Evolutionary conservation across 345 rosid species (phyloP).

Genomic region (Eucalyptus leucophloia): DNA sequence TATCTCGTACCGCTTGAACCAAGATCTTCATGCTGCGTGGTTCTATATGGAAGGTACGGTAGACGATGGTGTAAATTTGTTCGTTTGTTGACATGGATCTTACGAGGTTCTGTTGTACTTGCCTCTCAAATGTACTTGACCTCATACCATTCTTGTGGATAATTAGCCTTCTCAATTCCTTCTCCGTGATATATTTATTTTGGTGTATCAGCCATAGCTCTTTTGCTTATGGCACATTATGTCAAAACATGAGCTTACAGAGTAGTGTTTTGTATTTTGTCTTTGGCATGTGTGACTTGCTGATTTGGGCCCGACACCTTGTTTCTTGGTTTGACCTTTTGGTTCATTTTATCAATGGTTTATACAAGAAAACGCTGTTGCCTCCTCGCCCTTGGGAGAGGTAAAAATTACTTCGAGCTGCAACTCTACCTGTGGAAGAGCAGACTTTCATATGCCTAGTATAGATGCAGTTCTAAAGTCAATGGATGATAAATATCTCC

Average conservation of each 20-base stretch:
- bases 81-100: not conserved
- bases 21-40: not conserved
- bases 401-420: conserved; percentile 73
- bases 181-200: not conserved
- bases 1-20: not conserved
- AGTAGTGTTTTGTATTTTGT: not conserved
- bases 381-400: conserved; percentile 46
- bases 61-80: not conserved
- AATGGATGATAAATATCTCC: conserved; percentile 71
- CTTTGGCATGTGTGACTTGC: not conserved
- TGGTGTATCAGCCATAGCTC: not conserved
- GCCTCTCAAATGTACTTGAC: not conserved
- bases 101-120: not conserved
- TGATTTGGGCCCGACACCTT: not conserved
- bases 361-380: too few species aligned
- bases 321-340: not conserved
- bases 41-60: not conserved
- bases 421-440: conserved; percentile 39
- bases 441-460: conserved; percentile 46
- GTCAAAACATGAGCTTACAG: not conserved
- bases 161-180: not conserved
- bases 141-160: not conserved
- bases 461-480: conserved; percentile 54
- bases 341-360: not conserved
- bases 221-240: not conserved